Conservation (phyloP, 805 yeast genomes). For the Candida corydali region DNA sequence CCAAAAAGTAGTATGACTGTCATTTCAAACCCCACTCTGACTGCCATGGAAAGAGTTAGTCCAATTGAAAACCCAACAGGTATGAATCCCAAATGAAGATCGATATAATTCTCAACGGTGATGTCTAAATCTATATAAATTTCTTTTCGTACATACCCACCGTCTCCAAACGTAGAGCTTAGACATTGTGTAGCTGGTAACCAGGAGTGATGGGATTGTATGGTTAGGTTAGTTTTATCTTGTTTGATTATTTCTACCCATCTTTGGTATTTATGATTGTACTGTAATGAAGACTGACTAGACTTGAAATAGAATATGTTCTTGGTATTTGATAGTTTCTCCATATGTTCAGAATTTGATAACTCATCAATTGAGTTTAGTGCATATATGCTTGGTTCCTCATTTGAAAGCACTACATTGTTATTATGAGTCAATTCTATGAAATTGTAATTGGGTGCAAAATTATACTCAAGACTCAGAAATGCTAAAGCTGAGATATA, state of each 20-base stretch:
- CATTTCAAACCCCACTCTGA: constrained; percentile 7
- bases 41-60: constrained; percentile 3
- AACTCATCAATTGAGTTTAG: constrained; percentile 7
- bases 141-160: constrained; percentile 6
- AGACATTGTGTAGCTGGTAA: constrained; percentile 8
- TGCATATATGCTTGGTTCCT: constrained; percentile 1
- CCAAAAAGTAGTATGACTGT: constrained; percentile 2
- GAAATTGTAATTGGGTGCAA: not conserved
- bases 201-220: constrained; percentile 4
- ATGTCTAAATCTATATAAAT: constrained; percentile 6
- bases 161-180: constrained; percentile 7
- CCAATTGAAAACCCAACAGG: constrained; percentile 8
- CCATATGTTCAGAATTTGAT: constrained; percentile 2
- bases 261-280: constrained; percentile 1
- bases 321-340: constrained; percentile 3
- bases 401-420: not conserved
- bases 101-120: constrained; percentile 5
- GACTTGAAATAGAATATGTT: constrained; percentile 8
- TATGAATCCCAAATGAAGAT: constrained; percentile 3
- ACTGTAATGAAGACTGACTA: constrained; percentile 4
- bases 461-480: not conserved
- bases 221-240: not conserved
- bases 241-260: constrained; percentile 7
- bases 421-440: not conserved
- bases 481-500: not conserved